Base-by-base conservation (phyloP, 805 yeast species). In the Candida ponderosae region DNA sequence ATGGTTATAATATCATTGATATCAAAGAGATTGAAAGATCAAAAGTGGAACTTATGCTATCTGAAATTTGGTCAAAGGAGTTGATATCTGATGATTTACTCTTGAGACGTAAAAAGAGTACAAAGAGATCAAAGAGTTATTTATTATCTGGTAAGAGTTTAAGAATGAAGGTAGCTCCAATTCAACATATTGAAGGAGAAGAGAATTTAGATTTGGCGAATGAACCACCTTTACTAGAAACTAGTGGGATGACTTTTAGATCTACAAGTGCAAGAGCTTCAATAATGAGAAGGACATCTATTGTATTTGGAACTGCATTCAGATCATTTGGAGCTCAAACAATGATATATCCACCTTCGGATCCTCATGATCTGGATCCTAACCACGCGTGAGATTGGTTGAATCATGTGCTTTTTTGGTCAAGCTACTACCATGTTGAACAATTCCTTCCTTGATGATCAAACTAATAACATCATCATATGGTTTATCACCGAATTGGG, bases 401-500 rank as follows among this genome's bases (percentile, higher is more conserved):
- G 74, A 59, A 7, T 49, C 40, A 50, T 44, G 54, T n/a, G 42
- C 40, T 42, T 57, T 49, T 36, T 51, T 55, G 43, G 48, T 43
- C 23, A 58, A 39, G 13, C 53, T 57, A 8, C 49, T 43, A 18
- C 41, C 42, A 17, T 63, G 64, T 56, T 75, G 75, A 34, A 72
- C 60, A 16, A 64, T 55, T 31, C 95, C 95, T n/a, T 74, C 62
- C 29, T 61, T 62, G 40, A 85, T 51, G 35, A 87, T 81, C 35
- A 59, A 53, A 38, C 70, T 70, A 39, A 86, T 70, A n/a, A 73
- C 68, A 20, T 74, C 79, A 37, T 80, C 85, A 4, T 57, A 50
- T 30, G 62, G 64, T 34, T 68, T 61, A 19, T 72, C 63, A 21
- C 88, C 90, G 46, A 87, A 86, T 51, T 85, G 93, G 44, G 72